Evolutionary conservation across 192 early-diverging fungal genomes (phyloP), one percentile per base, ranked within the genome.

Genomic region (Radiomyces spectabilis): DNA sequence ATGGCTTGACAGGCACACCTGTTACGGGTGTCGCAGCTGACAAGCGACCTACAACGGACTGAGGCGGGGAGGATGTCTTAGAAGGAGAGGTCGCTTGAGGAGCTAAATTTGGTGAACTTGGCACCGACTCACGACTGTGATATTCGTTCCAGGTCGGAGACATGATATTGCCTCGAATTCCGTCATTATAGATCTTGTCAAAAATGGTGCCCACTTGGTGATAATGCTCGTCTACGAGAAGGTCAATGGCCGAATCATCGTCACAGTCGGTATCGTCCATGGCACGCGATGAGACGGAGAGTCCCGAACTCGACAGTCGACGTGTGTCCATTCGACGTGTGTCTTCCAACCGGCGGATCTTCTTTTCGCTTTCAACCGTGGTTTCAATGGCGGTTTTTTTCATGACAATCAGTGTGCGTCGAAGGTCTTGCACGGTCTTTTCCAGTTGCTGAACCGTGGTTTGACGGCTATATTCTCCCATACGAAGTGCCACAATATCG

Each of bases 321-420:
- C n/a, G n/a, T n/a, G n/a, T n/a, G n/a, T n/a, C n/a, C n/a, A n/a
- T n/a, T n/a, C n/a, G n/a, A n/a, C n/a, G n/a, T 31, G 49, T 19
- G n/a, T 34, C 16, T 16, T 65, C 54, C 8, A 65, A 26, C 13
- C 13, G 22, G n/a, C 42, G 57, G 34, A 65, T 52, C 29, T 58
- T 65, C 38, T 33, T 56, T 45, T 65, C 63, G 21, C 45, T 34
- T 43, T 65, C 50, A 15, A 46, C 33, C 1, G 78, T 72, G 1
- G 71, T 67, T 27, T 67, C 53, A n/a, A 74, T 73, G 6, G 79
- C 78, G 1, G 80, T 72, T 42, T 73, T 66, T 9, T 75, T 71
- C 80, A 82, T 82, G 2, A 70, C 67, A 19, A 76, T 61, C 19
- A 82, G 57, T 12, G 69, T 73, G 6, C 71, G 57, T 53, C 75